Evolutionary conservation across 495 filamentous ascomycete species (phyloP).

Genomic region (Neurospora sp.): DNA sequence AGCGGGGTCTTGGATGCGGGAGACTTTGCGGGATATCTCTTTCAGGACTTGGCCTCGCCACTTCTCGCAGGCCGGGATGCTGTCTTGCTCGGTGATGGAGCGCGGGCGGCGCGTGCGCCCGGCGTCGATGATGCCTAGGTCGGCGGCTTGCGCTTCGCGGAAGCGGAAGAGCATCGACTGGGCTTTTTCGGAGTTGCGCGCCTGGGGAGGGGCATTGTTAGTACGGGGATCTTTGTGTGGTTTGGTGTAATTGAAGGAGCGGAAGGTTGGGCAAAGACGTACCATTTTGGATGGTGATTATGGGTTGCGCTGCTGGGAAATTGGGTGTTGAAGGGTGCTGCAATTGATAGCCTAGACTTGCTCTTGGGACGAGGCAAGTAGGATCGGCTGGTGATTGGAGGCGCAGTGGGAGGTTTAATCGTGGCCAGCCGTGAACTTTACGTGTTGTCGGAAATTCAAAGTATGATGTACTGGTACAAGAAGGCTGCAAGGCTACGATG

Average conservation of each 20-base stretch:
- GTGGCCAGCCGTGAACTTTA: not conserved
- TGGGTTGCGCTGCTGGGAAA: not conserved
- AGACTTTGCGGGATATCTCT: conserved; percentile 92
- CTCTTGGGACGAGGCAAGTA: not conserved
- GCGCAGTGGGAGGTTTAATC: not conserved
- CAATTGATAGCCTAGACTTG: not conserved
- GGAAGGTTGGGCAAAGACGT: not conserved
- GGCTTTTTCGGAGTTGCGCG: conserved; percentile 88
- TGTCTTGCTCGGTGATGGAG: conserved; percentile 71
- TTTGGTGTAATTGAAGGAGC: no score
- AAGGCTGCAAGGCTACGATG: not conserved
- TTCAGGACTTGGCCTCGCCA: conserved; percentile 98
- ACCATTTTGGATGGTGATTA: conserved; percentile 19
- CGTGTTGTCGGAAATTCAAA: not conserved
- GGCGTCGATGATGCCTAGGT: conserved; percentile 89
- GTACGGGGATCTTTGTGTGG: not conserved
- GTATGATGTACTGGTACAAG: not conserved
- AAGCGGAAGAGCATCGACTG: conserved; percentile 99
- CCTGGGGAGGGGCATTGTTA: conserved; percentile 23
- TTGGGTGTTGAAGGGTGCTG: not conserved
- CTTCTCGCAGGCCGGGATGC: conserved; percentile 85
- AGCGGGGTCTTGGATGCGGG: conserved; percentile 81
- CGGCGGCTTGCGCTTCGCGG: conserved; percentile 92
- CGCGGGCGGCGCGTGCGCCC: conserved; percentile 86
- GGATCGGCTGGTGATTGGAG: not conserved